Percentiles rank a stretch among this genome's conserved stretches.
These are phyloP conservation scores for Corchorus olitorius DNA, from an alignment of 345 rosid species.

Conservation along the genomic window DNA sequence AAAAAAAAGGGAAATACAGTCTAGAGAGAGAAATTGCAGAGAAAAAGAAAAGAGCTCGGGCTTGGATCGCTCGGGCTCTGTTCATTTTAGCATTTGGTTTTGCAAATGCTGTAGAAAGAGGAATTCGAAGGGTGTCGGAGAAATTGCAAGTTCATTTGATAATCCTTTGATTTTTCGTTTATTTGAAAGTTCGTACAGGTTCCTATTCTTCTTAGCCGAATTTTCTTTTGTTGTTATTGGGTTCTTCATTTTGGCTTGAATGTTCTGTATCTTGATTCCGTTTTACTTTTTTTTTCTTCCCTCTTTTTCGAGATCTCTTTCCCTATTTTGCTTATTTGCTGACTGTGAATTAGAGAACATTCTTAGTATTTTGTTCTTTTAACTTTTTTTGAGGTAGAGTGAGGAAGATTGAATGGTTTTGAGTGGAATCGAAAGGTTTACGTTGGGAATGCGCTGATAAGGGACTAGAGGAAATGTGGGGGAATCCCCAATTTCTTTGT, in stretches of 20 bases:
- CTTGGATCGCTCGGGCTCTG: neutral
- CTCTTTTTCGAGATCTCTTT: neutral
- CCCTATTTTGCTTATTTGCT: neutral
- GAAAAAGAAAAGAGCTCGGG: constrained; percentile 9
- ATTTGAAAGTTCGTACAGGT: neutral
- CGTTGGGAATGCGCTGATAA: constrained; percentile 20
- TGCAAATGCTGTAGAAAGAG: neutral
- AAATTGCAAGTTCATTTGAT: neutral
- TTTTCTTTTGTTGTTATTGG: neutral
- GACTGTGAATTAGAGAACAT: constrained; percentile 10
- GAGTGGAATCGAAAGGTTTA: constrained; percentile 31
- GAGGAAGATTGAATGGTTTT: constrained; percentile 25
- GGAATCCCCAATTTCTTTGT: constrained; percentile 18
- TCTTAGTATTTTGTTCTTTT: neutral
- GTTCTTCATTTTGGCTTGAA: constrained; percentile 9
- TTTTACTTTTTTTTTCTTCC: neutral
- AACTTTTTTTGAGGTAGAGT: neutral
- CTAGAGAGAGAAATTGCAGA: neutral
- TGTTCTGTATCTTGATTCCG: constrained; percentile 7
- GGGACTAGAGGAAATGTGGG: constrained; percentile 12
- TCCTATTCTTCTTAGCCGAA: neutral
- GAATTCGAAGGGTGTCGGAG: neutral
- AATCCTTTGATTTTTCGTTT: neutral
- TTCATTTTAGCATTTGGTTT: neutral
- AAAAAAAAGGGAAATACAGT: neutral